A percentile compares a stretch with the other conserved stretches of the same genome.
Evolutionary conservation across 139 green algal species (phyloP).

Genomic region (Coelastrella sp.): DNA sequence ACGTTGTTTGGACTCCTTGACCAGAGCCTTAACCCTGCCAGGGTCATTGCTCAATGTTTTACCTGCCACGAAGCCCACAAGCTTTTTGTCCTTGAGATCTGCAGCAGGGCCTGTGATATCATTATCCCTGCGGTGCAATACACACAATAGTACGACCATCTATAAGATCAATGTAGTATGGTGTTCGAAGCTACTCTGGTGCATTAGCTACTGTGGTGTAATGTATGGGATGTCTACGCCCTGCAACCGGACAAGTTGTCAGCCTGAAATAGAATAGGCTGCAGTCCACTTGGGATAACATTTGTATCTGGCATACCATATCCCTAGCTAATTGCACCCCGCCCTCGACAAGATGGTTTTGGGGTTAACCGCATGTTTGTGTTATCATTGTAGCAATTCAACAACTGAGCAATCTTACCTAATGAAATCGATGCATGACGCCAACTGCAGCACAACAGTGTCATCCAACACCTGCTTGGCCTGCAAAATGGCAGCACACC

Average conservation of each 20-base stretch:
- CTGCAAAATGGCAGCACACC: constrained; percentile 10
- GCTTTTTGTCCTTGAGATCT: constrained; percentile 3
- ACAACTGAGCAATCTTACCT: neutral
- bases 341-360: too few relatives aligned
- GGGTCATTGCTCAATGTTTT: neutral
- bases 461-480: constrained; percentile 10
- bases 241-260: too few relatives aligned
- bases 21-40: neutral
- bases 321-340: too few relatives aligned
- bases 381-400: neutral
- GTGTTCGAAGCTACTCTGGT: neutral
- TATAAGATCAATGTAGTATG: neutral
- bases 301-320: too few relatives aligned
- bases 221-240: too few relatives aligned
- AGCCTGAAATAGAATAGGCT: too few relatives aligned
- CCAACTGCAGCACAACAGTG: neutral
- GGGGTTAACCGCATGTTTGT: too few relatives aligned
- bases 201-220: too few relatives aligned
- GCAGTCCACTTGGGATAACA: too few relatives aligned
- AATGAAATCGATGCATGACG: constrained; percentile 18
- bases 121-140: neutral
- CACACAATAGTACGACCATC: too few relatives aligned
- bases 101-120: neutral
- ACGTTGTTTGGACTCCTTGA: too few relatives aligned
- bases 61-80: neutral